Percentiles rank a stretch among this genome's conserved stretches.
phyloP scores from a whole-genome alignment of 2,329 filamentous ascomycete species.

The Trichoderma atroviride region DNA sequence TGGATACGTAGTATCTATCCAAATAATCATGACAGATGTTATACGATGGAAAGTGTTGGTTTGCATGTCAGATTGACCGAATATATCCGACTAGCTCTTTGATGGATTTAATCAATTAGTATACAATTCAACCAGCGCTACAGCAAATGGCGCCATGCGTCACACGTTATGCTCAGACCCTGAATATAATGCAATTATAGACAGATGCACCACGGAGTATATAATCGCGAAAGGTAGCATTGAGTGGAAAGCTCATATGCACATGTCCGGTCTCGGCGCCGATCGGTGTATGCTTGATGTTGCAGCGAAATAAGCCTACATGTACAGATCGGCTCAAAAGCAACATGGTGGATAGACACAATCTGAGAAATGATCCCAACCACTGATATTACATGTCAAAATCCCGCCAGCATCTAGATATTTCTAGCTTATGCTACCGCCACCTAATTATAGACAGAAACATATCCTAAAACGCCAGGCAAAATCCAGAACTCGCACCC shows the following conservation, averaged over 20 bases:
- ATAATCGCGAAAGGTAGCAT: neutral
- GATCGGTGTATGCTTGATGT: neutral
- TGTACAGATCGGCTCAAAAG: neutral
- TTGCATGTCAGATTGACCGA: neutral
- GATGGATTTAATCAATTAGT: neutral
- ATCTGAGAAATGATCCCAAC: neutral
- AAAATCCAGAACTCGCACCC: constrained; percentile 4
- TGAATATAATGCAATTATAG: neutral
- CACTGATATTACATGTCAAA: neutral
- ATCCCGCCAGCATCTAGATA: neutral
- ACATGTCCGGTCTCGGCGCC: neutral
- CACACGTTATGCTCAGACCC: neutral
- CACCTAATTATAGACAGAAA: constrained; percentile 8
- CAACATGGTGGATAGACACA: neutral
- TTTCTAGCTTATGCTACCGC: neutral
- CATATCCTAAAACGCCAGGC: constrained; percentile 15
- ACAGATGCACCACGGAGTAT: neutral
- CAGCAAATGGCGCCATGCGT: neutral
- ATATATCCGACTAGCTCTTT: neutral
- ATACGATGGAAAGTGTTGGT: neutral
- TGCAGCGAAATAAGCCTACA: neutral
- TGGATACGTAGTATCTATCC: neutral
- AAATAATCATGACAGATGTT: neutral
- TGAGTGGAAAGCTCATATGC: neutral
- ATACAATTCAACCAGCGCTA: neutral